Base-by-base conservation (phyloP, 768 basidiomycete genomes). In the Mycena haematopus region DNA sequence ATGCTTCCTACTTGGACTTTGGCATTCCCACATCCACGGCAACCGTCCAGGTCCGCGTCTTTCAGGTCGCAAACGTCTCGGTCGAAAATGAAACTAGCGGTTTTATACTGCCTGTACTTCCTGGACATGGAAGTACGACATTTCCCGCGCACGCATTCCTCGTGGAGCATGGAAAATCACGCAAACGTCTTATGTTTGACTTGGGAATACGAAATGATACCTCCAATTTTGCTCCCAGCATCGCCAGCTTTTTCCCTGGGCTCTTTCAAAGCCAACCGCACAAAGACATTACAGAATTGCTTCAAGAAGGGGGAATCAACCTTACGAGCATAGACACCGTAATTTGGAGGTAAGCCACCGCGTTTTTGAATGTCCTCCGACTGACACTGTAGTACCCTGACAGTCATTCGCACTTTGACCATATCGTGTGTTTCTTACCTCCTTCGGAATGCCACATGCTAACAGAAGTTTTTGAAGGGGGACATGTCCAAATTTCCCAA, bases 401-500 rank as follows among this genome's bases (percentile, higher is more conserved):
- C 22, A 61, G 60, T 17, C 59, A 62, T 33, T 21, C 56, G 19
- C 60, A 56, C 38, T 52, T 56, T 31, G 63, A 64, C 52, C 63
- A 64, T 35, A 55, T 58, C 21, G 52, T 53, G 6, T 27, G 31
- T 24, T 25, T 24, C 38, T 58, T 42, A 9, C 21, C 21, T 15
- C 13, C 15, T 25, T 29, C 15, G 11, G 14, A 17, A 17, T n/a
- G 21, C 8, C 9, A 10, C 13, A n/a, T 14, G 27, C 24, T 19
- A 17, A 25, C 22, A 31, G 14, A 15, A 21, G 27, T 31, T 29
- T 17, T 13, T 6, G 24, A n/a, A 53, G 33, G 61, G 60, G 3
- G 67, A 68, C 54, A 68, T 68, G 67, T 52, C 60, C 21, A 68
- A 68, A 52, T 68, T 68, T 47, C 64, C 67, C 15, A 46, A 60